Conservation (phyloP, 2,329 filamentous ascomycete genomes). For the Incumbomyces lentus region DNA sequence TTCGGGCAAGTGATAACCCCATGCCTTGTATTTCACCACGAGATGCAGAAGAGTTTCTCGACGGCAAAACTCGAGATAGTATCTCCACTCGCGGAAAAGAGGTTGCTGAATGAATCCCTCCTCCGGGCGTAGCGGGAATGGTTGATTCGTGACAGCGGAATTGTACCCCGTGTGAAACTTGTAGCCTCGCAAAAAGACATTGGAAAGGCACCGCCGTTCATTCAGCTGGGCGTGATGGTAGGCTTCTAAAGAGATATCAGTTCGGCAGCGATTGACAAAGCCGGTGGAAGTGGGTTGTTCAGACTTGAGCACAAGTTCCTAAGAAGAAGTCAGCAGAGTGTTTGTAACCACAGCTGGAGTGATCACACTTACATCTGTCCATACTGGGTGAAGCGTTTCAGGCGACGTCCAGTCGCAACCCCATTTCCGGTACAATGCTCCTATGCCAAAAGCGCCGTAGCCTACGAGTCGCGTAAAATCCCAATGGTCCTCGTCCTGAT, state of each 20-base stretch:
- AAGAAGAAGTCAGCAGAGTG: neutral
- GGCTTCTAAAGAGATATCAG: neutral
- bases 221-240: conserved; percentile 4
- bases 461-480: conserved; percentile 11
- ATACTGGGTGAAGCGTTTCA: neutral
- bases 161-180: conserved; percentile 5
- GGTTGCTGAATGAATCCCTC: neutral
- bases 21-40: conserved; percentile 14
- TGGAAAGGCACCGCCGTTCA: neutral
- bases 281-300: neutral
- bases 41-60: conserved; percentile 9
- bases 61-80: conserved; percentile 13
- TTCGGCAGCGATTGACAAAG: neutral
- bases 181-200: conserved; percentile 9
- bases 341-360: neutral
- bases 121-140: neutral
- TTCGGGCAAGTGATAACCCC: conserved; percentile 14
- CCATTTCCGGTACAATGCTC: conserved; percentile 9
- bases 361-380: neutral
- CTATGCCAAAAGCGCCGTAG: conserved; percentile 12
- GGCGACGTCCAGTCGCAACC: neutral
- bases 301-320: conserved; percentile 3
- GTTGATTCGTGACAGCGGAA: neutral
- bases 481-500: conserved; percentile 12
- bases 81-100: conserved; percentile 8